A percentile compares a stretch with the other conserved stretches of the same genome.
phyloP scores from a whole-genome alignment of 2,329 filamentous ascomycete genomes.

The Aspergillus glaucus region DNA sequence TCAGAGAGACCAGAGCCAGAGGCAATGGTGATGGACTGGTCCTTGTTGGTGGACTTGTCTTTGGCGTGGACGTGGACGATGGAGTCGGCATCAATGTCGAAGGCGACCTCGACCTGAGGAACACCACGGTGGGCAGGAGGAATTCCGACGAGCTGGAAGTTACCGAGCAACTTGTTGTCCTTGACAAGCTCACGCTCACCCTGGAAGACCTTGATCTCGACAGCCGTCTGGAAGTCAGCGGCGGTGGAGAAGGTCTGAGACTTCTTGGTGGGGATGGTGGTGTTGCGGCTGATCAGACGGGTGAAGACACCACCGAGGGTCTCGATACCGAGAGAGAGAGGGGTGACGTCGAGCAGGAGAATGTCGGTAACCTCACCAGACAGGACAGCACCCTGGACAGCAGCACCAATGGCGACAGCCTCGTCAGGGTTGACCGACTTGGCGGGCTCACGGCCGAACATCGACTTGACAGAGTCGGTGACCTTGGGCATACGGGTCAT shows the following conservation, averaged over 20 bases:
- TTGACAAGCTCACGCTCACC: conserved; percentile 98
- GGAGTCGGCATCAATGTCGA: conserved; percentile 96
- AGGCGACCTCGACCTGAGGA: conserved; percentile 94
- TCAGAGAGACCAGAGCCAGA: conserved; percentile 96
- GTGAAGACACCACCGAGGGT: conserved; percentile 97
- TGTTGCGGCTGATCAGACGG: conserved; percentile 97
- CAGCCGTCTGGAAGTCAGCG: conserved; percentile 95
- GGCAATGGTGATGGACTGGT: conserved; percentile 98
- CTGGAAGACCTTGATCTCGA: conserved; percentile 99
- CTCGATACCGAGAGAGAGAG: conserved; percentile 95
- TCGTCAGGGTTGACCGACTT: conserved; percentile 99
- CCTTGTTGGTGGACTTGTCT: conserved; percentile 99
- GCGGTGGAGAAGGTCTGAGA: conserved; percentile 97
- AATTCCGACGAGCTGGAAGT: conserved; percentile 98
- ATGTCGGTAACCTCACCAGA: conserved; percentile 96
- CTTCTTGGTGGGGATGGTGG: conserved; percentile 98
- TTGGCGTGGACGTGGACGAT: conserved; percentile 97
- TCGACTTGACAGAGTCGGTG: conserved; percentile 86
- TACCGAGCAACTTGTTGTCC: conserved; percentile 97
- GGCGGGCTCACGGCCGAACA: conserved; percentile 92
- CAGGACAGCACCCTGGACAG: conserved; percentile 93
- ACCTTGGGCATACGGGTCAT: conserved; percentile 99
- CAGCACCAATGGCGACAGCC: conserved; percentile 94
- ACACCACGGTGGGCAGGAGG: conserved; percentile 94
- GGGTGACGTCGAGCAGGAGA: conserved; percentile 89